Conservation (phyloP, 2,329 filamentous ascomycete genomes). For the Talaromyces sp. region DNA sequence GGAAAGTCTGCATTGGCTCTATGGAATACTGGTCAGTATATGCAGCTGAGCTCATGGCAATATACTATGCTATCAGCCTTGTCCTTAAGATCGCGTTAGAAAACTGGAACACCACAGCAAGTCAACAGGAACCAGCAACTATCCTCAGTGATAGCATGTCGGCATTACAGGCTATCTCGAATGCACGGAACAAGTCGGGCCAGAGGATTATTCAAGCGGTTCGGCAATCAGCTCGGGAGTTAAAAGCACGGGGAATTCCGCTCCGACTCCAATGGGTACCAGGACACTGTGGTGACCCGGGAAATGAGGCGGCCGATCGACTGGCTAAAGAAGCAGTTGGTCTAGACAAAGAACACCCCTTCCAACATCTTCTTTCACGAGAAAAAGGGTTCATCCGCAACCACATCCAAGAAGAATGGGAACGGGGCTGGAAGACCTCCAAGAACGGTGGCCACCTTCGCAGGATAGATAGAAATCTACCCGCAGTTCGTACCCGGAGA, state of each 20-base stretch:
- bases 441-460: constrained; percentile 17
- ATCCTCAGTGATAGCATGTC: constrained; percentile 21
- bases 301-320: constrained; percentile 17
- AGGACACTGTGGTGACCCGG: constrained; percentile 13
- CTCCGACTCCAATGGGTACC: constrained; percentile 17
- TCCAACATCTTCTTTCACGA: constrained; percentile 15
- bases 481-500: constrained; percentile 2
- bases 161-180: constrained; percentile 18
- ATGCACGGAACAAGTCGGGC: constrained; percentile 18
- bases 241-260: constrained; percentile 7
- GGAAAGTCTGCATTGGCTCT: constrained; percentile 13
- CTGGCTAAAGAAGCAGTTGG: constrained; percentile 13
- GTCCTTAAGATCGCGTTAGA: neutral
- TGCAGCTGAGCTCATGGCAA: constrained; percentile 17
- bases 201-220: constrained; percentile 21
- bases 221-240: constrained; percentile 15
- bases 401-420: constrained; percentile 10
- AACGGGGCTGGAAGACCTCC: constrained; percentile 15
- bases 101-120: neutral
- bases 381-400: constrained; percentile 12
- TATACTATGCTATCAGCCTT: constrained; percentile 16
- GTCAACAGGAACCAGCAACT: constrained; percentile 12
- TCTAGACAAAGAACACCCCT: constrained; percentile 14
- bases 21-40: constrained; percentile 17
- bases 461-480: constrained; percentile 13